Conservation (phyloP, 176 grass and related monocot species). For the Bonia amplexicaulis region DNA sequence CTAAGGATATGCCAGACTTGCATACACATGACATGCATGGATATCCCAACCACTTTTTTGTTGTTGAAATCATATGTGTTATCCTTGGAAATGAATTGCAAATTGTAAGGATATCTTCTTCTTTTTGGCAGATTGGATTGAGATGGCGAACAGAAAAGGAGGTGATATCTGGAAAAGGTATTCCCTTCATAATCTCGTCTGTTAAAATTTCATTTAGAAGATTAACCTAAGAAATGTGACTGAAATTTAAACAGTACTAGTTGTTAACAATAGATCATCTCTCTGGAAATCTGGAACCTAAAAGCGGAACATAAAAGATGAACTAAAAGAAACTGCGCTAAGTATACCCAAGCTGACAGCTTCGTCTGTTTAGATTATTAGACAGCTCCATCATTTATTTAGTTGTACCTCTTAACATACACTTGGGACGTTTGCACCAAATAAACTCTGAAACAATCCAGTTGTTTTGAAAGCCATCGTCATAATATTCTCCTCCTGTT, state of each 20-base stretch:
- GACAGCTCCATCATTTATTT: not conserved
- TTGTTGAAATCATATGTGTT: not conserved
- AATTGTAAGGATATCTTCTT: not conserved
- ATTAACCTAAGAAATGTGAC: not conserved
- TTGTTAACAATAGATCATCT: not conserved
- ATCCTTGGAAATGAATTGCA: not conserved
- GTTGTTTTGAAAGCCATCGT: not conserved
- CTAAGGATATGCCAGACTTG: not conserved
- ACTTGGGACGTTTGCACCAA: not conserved
- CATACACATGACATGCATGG: not conserved
- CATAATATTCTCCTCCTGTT: not conserved
- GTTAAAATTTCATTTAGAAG: not conserved
- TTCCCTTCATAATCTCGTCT: not conserved
- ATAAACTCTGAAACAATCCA: not conserved
- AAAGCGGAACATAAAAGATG: not conserved
- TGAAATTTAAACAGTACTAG: not conserved
- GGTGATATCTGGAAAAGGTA: slow-evolving; percentile 91
- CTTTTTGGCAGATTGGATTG: slow-evolving; percentile 61
- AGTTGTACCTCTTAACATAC: not conserved
- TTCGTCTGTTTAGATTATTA: slow-evolving; percentile 9
- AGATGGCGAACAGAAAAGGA: slow-evolving; percentile 98
- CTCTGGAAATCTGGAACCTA: not conserved
- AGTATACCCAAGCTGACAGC: not conserved
- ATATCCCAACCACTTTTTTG: not conserved
- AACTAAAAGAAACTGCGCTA: not conserved